Evolutionary conservation across 345 rosid species (phyloP).

Genomic region (Brassica incana): DNA sequence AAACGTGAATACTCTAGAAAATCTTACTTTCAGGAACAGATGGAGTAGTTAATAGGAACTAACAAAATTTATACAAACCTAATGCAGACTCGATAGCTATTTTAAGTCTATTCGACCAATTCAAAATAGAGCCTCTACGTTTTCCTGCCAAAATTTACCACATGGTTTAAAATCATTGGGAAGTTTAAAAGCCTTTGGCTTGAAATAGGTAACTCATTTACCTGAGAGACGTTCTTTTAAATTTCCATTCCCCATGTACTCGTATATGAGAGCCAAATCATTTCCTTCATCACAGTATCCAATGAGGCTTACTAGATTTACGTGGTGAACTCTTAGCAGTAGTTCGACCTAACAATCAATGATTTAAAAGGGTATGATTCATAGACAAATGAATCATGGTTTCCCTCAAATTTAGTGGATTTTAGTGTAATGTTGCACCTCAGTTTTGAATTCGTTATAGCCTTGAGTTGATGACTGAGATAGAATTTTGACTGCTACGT

Average conservation of each 20-base stretch:
- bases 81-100: background rate
- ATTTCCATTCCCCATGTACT: background rate
- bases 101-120: constrained; percentile 4
- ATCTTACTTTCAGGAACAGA: too few species aligned
- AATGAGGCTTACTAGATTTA: background rate
- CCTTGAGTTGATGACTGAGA: background rate
- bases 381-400: too few species aligned
- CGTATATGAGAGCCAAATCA: background rate
- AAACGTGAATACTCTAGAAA: too few species aligned
- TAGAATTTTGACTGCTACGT: background rate
- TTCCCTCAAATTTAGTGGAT: background rate
- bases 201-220: background rate
- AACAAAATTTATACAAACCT: background rate
- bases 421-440: background rate
- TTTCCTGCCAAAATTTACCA: background rate
- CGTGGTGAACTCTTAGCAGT: background rate
- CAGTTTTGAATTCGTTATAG: background rate
- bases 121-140: background rate
- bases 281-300: background rate
- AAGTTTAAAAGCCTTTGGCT: background rate
- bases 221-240: background rate
- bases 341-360: background rate
- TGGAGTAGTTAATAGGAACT: background rate
- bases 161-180: background rate
- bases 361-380: background rate